Conservation (phyloP, 1,284 basidiomycete genomes). For the Pseudozyma tsukubaensis region DNA sequence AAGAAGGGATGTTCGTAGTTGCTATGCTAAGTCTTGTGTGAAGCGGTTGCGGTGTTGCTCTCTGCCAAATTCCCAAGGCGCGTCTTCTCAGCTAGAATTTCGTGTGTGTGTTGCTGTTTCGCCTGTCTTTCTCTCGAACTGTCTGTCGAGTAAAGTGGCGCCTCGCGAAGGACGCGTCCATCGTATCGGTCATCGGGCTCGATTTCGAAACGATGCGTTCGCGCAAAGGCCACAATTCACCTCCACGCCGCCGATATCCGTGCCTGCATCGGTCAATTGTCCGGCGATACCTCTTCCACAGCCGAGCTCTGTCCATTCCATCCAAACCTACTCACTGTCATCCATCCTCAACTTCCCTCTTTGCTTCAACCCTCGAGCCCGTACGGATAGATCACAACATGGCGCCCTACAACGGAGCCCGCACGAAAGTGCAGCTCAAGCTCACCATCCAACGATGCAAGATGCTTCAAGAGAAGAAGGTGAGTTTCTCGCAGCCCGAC, state of each 20-base stretch:
- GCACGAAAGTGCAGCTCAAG: constrained; percentile 72
- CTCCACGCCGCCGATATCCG: constrained; percentile 5
- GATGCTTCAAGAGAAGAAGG: constrained; percentile 89
- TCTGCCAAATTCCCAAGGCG: background rate
- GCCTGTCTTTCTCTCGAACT: constrained; percentile 4
- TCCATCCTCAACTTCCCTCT: background rate
- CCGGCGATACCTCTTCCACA: constrained; percentile 30
- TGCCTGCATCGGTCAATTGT: constrained; percentile 36
- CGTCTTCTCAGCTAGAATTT: background rate
- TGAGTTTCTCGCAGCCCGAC: constrained; percentile 21
- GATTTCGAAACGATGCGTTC: constrained; percentile 5
- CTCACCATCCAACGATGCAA: constrained; percentile 89
- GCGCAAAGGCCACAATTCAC: background rate
- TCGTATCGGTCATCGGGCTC: constrained; percentile 12
- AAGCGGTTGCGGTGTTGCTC: background rate
- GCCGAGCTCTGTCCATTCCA: constrained; percentile 1
- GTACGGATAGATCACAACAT: constrained; percentile 16
- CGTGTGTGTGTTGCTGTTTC: background rate
- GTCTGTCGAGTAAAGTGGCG: constrained; percentile 39
- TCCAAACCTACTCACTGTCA: constrained; percentile 1
- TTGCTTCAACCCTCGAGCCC: background rate
- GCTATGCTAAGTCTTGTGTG: background rate
- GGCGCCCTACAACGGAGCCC: constrained; percentile 59
- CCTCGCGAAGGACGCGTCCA: constrained; percentile 31
- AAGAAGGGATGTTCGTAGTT: background rate